Evolutionary conservation across 108 stramenopile genomes (phyloP), one percentile per base, ranked within the genome.

Genomic region (Cyclotella baltica): DNA sequence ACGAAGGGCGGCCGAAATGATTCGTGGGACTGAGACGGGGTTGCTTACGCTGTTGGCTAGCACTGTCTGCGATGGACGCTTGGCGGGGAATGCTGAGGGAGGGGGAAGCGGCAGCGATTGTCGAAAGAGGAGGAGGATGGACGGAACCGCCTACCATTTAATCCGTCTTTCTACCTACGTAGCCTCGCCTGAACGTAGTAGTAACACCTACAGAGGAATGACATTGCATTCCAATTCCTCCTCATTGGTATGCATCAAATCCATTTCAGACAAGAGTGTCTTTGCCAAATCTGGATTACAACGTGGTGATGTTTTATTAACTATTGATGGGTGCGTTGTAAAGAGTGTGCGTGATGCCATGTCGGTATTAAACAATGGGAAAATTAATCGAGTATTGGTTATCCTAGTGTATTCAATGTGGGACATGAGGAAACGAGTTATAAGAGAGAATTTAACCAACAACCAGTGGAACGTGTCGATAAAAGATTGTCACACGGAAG

Each of bases 391-490:
- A 46, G 75, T 76, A 2, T 34, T 76, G 28, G 28, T 28, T 6
- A 33, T 76, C 18, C 33, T 76, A 20, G 66, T 76, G 34, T 76
- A 47, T 29, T 76, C 75, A 19, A 3, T 76, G 22, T 76, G 75
- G 75, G 75, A 76, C 18, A 38, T 76, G 66, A 23, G 75, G 1
- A 19, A 20, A 19, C 53, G 29, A 29, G 57, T 76, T 29, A 38
- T 76, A 28, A 28, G 36, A 11, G 65, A 76, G 2, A 38, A 64
- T 31, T 56, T 76, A 1, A 25, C 15, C 11, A 37, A n/a, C 4
- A 52, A n/a, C 34, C 8, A 55, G 4, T 30, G 56, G 22, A 25
- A 4, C 22, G 19, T 62, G 18, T 30, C 15, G 37, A 33, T 46
- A 10, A 46, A 76, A 27, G 13, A 29, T 8, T 15, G 37, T 10